Evolutionary conservation across 805 yeast genomes (phyloP).

Genomic region (Candida quercuum): DNA sequence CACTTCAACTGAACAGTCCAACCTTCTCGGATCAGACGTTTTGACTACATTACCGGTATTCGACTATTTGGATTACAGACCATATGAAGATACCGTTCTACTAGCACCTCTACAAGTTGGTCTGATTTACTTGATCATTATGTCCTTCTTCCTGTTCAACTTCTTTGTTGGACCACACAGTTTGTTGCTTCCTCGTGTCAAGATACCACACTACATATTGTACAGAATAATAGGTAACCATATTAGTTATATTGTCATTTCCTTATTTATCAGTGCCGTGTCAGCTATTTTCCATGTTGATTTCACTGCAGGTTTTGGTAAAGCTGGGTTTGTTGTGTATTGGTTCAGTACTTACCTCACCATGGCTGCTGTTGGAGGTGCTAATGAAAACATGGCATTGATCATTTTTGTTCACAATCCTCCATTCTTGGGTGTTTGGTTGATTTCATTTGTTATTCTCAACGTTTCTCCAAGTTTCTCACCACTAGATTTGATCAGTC

Average conservation of each 20-base stretch:
- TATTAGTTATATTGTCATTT: conserved; percentile 48
- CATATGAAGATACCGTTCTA: conserved; percentile 43
- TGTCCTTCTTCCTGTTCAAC: conserved; percentile 66
- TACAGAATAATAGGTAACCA: conserved; percentile 50
- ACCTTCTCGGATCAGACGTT: conserved; percentile 14
- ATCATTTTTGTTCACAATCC: conserved; percentile 49
- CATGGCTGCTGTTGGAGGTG: conserved; percentile 73
- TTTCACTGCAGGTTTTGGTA: conserved; percentile 53
- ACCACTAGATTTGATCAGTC: conserved; percentile 53
- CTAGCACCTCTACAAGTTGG: conserved; percentile 74
- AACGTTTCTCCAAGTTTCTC: conserved; percentile 68
- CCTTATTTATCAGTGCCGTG: conserved; percentile 54
- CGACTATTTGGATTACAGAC: conserved; percentile 40
- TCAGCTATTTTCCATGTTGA: conserved; percentile 66
- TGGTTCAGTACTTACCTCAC: conserved; percentile 68
- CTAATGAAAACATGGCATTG: conserved; percentile 60
- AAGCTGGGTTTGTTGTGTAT: conserved; percentile 64
- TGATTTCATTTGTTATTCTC: conserved; percentile 61
- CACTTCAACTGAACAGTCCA: conserved; percentile 20
- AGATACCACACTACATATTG: conserved; percentile 38
- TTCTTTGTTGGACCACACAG: conserved; percentile 53
- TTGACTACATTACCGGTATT: conserved; percentile 33
- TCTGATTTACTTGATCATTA: conserved; percentile 61
- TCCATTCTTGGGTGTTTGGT: conserved; percentile 66
- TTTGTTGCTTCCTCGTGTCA: conserved; percentile 40